These are phyloP conservation scores for Penicillium cataractarum DNA, from an alignment of 495 filamentous ascomycete species.

Conservation along the genomic window DNA sequence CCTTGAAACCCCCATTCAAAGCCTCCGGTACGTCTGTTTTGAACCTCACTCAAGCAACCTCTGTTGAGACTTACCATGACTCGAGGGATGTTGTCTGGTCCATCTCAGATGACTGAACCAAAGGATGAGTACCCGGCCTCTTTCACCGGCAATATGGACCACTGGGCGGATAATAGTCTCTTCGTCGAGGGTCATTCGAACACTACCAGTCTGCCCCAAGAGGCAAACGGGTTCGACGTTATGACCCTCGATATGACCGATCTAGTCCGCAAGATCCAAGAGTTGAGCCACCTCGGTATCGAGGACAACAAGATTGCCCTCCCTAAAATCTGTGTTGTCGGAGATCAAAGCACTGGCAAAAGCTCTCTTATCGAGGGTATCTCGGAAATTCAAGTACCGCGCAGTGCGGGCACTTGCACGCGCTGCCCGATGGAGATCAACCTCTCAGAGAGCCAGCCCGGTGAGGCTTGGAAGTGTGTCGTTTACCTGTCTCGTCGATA, in stretches of 20 bases:
- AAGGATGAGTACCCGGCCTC: background rate
- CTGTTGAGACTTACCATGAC: background rate
- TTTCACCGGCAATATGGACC: background rate
- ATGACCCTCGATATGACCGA: conserved; percentile 44
- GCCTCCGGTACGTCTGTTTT: background rate
- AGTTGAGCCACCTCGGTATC: conserved; percentile 50
- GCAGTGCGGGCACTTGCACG: conserved; percentile 71
- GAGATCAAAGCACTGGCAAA: conserved; percentile 82
- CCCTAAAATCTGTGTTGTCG: conserved; percentile 77
- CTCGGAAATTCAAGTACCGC: conserved; percentile 74
- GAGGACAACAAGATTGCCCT: conserved; percentile 62
- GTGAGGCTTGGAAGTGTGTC: conserved; percentile 60
- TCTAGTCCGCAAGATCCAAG: conserved; percentile 51
- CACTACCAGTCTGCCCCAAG: background rate
- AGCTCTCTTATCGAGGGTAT: conserved; percentile 80
- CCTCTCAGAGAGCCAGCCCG: conserved; percentile 54
- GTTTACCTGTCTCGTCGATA: conserved; percentile 65
- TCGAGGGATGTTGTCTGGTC: background rate
- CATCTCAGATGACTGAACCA: background rate
- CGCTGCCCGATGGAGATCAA: conserved; percentile 78
- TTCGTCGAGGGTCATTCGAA: background rate
- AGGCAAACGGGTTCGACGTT: conserved; percentile 26
- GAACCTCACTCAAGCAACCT: too few relatives aligned
- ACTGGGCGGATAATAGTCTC: background rate
- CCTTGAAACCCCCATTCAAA: too few relatives aligned